Base-by-base conservation (phyloP, 2,329 filamentous ascomycete genomes). In the Phyllosticta capitalensis region DNA sequence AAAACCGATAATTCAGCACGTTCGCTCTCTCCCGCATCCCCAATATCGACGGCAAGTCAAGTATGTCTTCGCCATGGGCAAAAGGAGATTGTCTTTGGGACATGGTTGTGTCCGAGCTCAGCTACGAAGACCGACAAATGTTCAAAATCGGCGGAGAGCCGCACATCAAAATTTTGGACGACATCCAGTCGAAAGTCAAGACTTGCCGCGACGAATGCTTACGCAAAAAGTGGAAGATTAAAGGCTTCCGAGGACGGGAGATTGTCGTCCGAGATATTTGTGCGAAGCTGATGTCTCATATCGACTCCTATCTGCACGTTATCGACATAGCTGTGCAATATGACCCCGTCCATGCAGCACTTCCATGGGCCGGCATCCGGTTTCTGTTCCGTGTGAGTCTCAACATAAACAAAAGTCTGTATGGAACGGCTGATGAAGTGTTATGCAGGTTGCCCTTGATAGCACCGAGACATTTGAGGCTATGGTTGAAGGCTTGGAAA, bases 361-460 rank as follows among this genome's bases (percentile, higher is more conserved):
- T 69, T 22, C 67, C 64, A 1, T 71, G 64, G 65, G 64, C 65
- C 17, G 63, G 63, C 9, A 55, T 68, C 22, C 63, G 67, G 7
- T 58, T 68, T 53, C 59, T 70, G 19, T 63, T 69, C 7, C 62
- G 66, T 48, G 68, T 66, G 60, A 30, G 61, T 49, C n/a, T 24
- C 14, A 5, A 49, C 12, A 49, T 14, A 49, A n/a, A n/a, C n/a
- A n/a, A n/a, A n/a, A n/a, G n/a, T n/a, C n/a, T n/a, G n/a, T n/a
- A n/a, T n/a, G n/a, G n/a, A n/a, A n/a, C n/a, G n/a, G n/a, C n/a
- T n/a, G n/a, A n/a, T n/a, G n/a, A n/a, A n/a, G n/a, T n/a, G n/a
- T n/a, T n/a, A n/a, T n/a, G n/a, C n/a, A n/a, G n/a, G n/a, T n/a
- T n/a, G n/a, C n/a, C n/a, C n/a, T 20, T 17, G 19, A 38, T 21